Percentiles rank a stretch among this genome's conserved stretches.
These are phyloP conservation scores for Gymnopilus junonius DNA, from an alignment of 768 basidiomycete genomes.

Conservation along the genomic window DNA sequence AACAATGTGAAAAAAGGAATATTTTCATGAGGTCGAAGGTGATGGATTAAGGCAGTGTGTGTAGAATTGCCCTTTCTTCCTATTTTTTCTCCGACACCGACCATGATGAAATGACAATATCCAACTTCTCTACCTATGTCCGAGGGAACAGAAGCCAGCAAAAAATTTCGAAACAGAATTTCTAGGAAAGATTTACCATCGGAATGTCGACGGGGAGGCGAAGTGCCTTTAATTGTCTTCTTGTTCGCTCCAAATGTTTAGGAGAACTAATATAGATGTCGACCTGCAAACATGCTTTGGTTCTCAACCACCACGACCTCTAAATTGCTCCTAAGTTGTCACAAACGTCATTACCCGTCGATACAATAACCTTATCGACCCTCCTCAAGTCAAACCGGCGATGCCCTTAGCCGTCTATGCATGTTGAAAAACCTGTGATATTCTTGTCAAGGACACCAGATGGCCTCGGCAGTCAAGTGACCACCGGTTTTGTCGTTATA, in stretches of 20 bases:
- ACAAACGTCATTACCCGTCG: no score
- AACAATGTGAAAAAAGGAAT: slow-evolving; percentile 18
- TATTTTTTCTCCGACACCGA: slow-evolving; percentile 7
- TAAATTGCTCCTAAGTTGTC: no score
- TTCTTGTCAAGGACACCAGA: not conserved
- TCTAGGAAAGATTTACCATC: slow-evolving; percentile 4
- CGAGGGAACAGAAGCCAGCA: slow-evolving; percentile 11
- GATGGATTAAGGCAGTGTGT: slow-evolving; percentile 14
- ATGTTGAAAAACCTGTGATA: not conserved
- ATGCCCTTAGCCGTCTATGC: not conserved
- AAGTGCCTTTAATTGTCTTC: slow-evolving; percentile 1
- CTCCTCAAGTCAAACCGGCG: not conserved
- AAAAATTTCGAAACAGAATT: slow-evolving; percentile 14
- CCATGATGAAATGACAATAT: not conserved
- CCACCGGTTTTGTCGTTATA: not conserved
- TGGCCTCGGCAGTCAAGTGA: not conserved
- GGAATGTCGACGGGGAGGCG: not conserved
- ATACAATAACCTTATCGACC: not conserved
- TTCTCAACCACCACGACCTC: no score
- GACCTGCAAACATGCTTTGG: no score
- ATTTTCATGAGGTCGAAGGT: slow-evolving; percentile 3
- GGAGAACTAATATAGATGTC: not conserved
- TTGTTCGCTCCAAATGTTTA: not conserved
- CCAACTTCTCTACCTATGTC: slow-evolving; percentile 12
- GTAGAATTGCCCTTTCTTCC: slow-evolving; percentile 16